Base-by-base conservation (phyloP, 306 rosid genomes). In the Gleditsia sinensis region DNA sequence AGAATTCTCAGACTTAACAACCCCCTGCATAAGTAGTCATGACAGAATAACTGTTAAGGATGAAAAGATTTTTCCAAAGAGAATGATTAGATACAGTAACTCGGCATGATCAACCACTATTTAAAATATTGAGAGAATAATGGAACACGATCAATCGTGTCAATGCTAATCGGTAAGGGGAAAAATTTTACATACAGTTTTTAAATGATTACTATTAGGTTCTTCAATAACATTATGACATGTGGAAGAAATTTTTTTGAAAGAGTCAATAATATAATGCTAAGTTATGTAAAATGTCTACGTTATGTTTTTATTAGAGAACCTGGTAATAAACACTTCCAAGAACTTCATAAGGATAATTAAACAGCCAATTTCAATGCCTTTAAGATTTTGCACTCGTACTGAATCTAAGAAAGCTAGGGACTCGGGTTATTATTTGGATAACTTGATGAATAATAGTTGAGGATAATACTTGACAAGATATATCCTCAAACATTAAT, bases 11-110 rank as follows among this genome's bases (percentile, higher is more conserved):
- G 65, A 24, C 82, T 81, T 90, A n/a, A 74, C 74, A 65, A 43
- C 51, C 71, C 78, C 87, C 96, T 86, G 86, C 83, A 81, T 36
- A 42, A 72, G 73, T 16, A 65, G 36, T 71, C 67, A 49, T 4
- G 49, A 33, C 33, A 64, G 58, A 54, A 27, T 40, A 53, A 28
- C 23, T 65, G 63, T 54, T 68, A 19, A 53, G n/a, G 56, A 42
- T 11, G 53, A 51, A 70, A 16, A 72, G 19, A 57, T 12, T 27
- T 48, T 70, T 45, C 36, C 36, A 28, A 6, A 63, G 65, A 46
- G 60, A 32, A 67, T 58, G 55, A 69, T 60, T 36, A 10, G 16
- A 50, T 2, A 7, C 28, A 28, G 21, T 27, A 46, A 69, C 66
- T 43, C 53, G 33, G 24, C n/a, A 57, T 32, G 66, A 46, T 55